These are phyloP conservation scores for Detonula confervacea DNA, from an alignment of 352 stramenopile genomes.

Conservation along the genomic window DNA sequence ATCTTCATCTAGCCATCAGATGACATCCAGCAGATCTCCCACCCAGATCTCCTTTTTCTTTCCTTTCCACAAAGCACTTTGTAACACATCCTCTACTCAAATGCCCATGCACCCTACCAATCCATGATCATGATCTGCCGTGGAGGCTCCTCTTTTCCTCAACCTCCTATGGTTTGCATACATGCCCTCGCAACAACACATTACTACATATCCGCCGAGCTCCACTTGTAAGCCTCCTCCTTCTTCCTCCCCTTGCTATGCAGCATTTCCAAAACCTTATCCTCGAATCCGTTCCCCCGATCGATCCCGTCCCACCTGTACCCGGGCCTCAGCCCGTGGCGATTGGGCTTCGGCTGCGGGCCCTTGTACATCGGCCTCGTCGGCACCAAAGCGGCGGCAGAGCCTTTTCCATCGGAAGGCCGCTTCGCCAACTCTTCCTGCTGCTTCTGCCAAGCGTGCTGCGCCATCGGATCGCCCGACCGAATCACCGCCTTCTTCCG, in stretches of 20 bases:
- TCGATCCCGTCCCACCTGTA: constrained; percentile 99
- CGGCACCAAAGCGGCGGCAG: background rate
- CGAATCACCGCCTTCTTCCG: constrained; percentile 75
- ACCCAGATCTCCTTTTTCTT: no score
- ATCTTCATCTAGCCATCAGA: no score
- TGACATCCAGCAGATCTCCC: no score
- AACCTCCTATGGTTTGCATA: no score
- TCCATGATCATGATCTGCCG: no score
- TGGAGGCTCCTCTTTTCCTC: no score
- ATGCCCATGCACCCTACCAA: no score
- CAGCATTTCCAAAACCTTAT: constrained; percentile 88
- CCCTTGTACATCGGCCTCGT: constrained; percentile 86
- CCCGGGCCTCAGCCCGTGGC: constrained; percentile 92
- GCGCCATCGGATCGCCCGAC: constrained; percentile 87
- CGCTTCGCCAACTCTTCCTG: constrained; percentile 46
- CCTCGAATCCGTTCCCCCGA: constrained; percentile 95
- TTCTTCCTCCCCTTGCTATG: constrained; percentile 66
- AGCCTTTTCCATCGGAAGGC: background rate
- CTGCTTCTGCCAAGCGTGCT: constrained; percentile 75
- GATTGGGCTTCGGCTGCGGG: constrained; percentile 87
- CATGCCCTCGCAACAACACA: no score
- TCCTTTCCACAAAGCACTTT: no score
- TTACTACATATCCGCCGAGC: constrained; percentile 82
- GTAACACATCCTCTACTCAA: no score
- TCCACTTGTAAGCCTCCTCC: constrained; percentile 82